Evolutionary conservation across 2,329 filamentous ascomycete genomes (phyloP), one percentile per base, ranked within the genome.

Genomic region (Colletotrichum sp.): DNA sequence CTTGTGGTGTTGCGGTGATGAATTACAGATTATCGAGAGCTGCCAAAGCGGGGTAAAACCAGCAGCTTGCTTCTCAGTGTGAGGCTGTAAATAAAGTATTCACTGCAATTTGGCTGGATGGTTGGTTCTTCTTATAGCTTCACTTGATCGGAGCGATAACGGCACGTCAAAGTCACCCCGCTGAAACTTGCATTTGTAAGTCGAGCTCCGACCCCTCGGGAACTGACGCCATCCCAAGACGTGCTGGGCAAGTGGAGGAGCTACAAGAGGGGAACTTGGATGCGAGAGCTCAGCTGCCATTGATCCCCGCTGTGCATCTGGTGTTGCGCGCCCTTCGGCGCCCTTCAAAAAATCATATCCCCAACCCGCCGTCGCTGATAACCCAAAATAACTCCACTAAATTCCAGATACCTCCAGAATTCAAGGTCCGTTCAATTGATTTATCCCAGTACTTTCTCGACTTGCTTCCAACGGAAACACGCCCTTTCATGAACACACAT

Each of bases 111-210:
- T 13, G 44, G 6, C 44, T 26, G 39, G 13, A 10, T n/a, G 68
- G 55, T 70, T 52, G 44, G 0, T 49, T 49, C 44, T 21, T 63
- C 21, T 72, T 72, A 76, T 72, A 72, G 55, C 30, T 34, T 68
- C 63, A 44, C 16, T 44, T 34, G 44, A 52, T 52, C n/a, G 16
- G 16, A 72, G 68, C 72, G 52, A 72, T 67, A 71, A 71, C 72
- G 72, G 60, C 62, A 28, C 24, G 55, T 36, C 62, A 28, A 24
- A 34, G 34, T 44, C 71, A 55, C 64, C 59, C 65, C 69, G 69
- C 69, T 68, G 63, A 75, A 75, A 75, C 67, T 74, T 6, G 63
- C 64, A 68, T 72, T 59, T 59, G 44, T 68, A 65, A 68, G 73
- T 59, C n/a, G 64, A 68, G 73, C 57, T 73, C 18, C 73, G 64